Percentiles rank a stretch among this genome's conserved stretches.
Evolutionary conservation across 495 filamentous ascomycete genomes (phyloP).

Genomic region (Xylaria bambusicola): DNA sequence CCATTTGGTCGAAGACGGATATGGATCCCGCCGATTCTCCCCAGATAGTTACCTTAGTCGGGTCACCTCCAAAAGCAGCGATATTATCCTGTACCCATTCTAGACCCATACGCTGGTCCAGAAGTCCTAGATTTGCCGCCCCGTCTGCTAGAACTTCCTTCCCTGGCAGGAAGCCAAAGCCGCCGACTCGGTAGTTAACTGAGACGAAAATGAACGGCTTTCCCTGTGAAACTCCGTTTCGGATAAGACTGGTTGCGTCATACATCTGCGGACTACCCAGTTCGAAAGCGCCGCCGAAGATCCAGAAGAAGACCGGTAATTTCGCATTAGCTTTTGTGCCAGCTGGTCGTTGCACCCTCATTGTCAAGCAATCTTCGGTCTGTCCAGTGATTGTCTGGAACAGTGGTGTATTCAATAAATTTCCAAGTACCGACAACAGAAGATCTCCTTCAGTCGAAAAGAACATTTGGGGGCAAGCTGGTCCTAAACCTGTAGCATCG

Average conservation of each 20-base stretch:
- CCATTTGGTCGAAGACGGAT: constrained; percentile 70
- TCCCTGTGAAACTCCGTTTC: constrained; percentile 50
- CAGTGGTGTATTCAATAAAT: constrained; percentile 57
- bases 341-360: constrained; percentile 64
- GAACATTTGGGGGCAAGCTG: constrained; percentile 59
- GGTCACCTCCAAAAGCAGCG: constrained; percentile 67
- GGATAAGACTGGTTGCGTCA: constrained; percentile 57
- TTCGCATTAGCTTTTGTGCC: constrained; percentile 56
- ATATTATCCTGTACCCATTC: constrained; percentile 70
- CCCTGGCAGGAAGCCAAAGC: constrained; percentile 62
- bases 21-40: constrained; percentile 74
- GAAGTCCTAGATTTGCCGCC: constrained; percentile 59
- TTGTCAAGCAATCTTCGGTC: constrained; percentile 68
- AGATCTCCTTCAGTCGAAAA: constrained; percentile 49
- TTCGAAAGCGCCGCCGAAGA: constrained; percentile 73
- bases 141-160: constrained; percentile 68
- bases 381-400: constrained; percentile 52
- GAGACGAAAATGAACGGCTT: constrained; percentile 66
- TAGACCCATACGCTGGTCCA: constrained; percentile 67
- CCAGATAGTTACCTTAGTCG: constrained; percentile 68
- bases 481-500: constrained; percentile 50
- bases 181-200: constrained; percentile 64
- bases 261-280: constrained; percentile 57
- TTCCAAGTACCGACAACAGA: constrained; percentile 50
- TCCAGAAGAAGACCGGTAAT: constrained; percentile 73